Evolutionary conservation across 140 eudicot species (phyloP).

Genomic region (Flaveria floridana): DNA sequence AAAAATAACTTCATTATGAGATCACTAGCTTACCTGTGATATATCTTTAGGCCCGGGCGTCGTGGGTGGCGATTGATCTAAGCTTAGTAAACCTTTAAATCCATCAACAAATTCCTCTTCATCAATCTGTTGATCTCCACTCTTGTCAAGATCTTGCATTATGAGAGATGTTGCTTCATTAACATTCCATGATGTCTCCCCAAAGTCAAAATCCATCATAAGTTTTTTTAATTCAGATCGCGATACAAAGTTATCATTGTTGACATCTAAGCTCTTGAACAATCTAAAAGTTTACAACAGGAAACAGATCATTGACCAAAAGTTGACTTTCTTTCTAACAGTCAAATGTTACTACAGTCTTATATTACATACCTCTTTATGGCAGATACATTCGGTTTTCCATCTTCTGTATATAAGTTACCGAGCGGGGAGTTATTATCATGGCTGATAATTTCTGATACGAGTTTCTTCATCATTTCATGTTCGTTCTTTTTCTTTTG

Average conservation of each 20-base stretch:
- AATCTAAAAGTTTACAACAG: constrained; percentile 35
- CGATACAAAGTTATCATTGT: constrained; percentile 53
- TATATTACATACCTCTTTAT: constrained; percentile 44
- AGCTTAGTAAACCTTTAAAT: constrained; percentile 49
- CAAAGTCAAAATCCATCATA: constrained; percentile 44
- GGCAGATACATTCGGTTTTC: constrained; percentile 53
- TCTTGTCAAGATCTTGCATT: constrained; percentile 59
- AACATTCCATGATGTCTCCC: constrained; percentile 48
- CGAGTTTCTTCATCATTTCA: constrained; percentile 48
- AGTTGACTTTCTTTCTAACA: constrained; percentile 5
- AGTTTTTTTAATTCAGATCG: constrained; percentile 49
- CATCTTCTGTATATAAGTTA: constrained; percentile 50
- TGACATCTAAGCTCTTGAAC: constrained; percentile 51
- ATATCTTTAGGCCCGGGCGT: constrained; percentile 32
- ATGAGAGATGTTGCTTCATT: constrained; percentile 54
- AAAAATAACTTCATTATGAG: background rate
- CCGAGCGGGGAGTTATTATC: constrained; percentile 45
- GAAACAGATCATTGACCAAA: constrained; percentile 20
- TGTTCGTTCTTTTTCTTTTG: constrained; percentile 57
- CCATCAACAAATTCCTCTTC: constrained; percentile 64
- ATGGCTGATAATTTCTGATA: constrained; percentile 49
- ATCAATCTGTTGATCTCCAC: constrained; percentile 46
- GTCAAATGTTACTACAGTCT: background rate
- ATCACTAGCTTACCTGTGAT: constrained; percentile 38
- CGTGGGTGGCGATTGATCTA: constrained; percentile 31